phyloP scores from a whole-genome alignment of 1,139 yeast species.

The Magnusiomyces tetraspermus region DNA sequence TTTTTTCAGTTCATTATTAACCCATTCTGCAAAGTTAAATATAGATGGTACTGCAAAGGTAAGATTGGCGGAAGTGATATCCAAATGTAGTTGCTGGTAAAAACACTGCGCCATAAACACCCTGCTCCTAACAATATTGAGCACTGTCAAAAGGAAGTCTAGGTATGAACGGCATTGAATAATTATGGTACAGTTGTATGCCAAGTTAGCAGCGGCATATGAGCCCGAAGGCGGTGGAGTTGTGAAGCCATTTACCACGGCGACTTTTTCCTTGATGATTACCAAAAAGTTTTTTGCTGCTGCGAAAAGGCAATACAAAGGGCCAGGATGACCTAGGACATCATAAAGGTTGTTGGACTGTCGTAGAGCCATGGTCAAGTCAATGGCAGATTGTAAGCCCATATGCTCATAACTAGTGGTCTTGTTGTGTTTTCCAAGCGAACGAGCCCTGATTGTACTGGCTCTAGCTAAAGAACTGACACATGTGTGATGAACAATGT shows the following conservation, averaged over 20 bases:
- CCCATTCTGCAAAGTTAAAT: neutral
- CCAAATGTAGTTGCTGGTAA: constrained; percentile 13
- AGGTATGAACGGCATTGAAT: constrained; percentile 15
- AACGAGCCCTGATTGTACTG: constrained; percentile 8
- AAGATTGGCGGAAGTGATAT: neutral
- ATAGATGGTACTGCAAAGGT: neutral
- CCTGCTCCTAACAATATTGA: constrained; percentile 16
- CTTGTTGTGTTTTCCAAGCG: constrained; percentile 13
- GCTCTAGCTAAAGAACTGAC: constrained; percentile 20
- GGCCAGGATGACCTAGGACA: constrained; percentile 16
- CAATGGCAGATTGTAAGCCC: constrained; percentile 20
- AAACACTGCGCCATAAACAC: constrained; percentile 20
- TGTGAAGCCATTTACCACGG: constrained; percentile 3
- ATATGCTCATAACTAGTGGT: constrained; percentile 16
- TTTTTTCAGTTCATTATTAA: neutral
- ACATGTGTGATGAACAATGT: constrained; percentile 19
- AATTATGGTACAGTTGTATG: neutral
- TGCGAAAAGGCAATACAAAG: constrained; percentile 20
- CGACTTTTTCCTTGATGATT: constrained; percentile 16
- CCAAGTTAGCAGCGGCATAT: neutral
- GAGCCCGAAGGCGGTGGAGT: neutral
- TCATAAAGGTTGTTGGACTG: constrained; percentile 17
- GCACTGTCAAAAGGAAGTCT: constrained; percentile 22
- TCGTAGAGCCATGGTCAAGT: constrained; percentile 19
- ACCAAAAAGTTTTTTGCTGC: constrained; percentile 23